A percentile compares a stretch with the other conserved stretches of the same genome.
Evolutionary conservation across 352 stramenopile species (phyloP).

Genomic region (Peronospora farinosa): DNA sequence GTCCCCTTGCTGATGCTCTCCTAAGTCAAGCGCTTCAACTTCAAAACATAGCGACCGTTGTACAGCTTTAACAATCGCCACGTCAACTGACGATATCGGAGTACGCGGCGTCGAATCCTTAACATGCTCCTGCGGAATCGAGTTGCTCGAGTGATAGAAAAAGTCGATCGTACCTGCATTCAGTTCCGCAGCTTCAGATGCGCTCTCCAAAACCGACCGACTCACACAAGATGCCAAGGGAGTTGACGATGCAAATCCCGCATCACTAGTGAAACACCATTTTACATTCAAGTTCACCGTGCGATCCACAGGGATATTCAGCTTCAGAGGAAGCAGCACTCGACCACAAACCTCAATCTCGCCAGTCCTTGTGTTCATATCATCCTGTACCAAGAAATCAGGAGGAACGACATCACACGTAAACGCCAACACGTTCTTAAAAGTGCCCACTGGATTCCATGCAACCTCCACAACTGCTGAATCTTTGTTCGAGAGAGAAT

Average conservation of each 20-base stretch:
- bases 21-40: conserved; percentile 60
- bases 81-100: conserved; percentile 36
- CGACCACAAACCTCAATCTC: conserved; percentile 5
- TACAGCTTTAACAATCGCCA: conserved; percentile 61
- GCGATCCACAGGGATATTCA: conserved; percentile 35
- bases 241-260: conserved; percentile 59
- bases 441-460: conserved; percentile 46
- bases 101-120: conserved; percentile 9
- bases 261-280: conserved; percentile 59
- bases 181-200: conserved; percentile 52
- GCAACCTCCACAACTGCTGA: conserved; percentile 39
- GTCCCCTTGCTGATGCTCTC: conserved; percentile 65
- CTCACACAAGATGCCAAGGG: conserved; percentile 63
- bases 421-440: conserved; percentile 51
- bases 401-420: conserved; percentile 33
- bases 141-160: conserved; percentile 24
- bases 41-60: conserved; percentile 68
- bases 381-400: conserved; percentile 28
- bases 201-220: conserved; percentile 49
- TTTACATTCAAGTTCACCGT: conserved; percentile 40
- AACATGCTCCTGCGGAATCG: conserved; percentile 10
- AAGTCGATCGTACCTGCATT: conserved; percentile 59
- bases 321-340: conserved; percentile 32
- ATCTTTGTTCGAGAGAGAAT: conserved; percentile 31
- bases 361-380: conserved; percentile 5